Evolutionary conservation across 371 early-diverging fungal species (phyloP).

Genomic region (Saksenaea oblongispora): DNA sequence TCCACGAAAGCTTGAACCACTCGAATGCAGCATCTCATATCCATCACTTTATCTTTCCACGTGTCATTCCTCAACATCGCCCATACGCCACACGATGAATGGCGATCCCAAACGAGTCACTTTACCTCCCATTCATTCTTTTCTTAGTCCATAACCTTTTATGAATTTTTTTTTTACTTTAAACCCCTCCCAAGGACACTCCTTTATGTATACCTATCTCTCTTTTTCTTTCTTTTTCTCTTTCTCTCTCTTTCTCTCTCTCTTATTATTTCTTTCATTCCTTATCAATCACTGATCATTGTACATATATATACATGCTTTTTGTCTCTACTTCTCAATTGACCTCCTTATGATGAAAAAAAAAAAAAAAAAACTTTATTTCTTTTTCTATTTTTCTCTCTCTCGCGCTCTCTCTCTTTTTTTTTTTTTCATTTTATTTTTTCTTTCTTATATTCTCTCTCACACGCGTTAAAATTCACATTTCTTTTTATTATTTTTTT

Average conservation of each 20-base stretch:
- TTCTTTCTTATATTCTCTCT: neutral
- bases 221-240: neutral
- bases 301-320: neutral
- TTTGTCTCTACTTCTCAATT: neutral
- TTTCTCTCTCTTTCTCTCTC: no score
- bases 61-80: constrained; percentile 40
- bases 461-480: neutral
- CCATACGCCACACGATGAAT: constrained; percentile 4
- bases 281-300: neutral
- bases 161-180: constrained; percentile 1
- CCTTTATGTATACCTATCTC: neutral
- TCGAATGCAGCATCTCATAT: constrained; percentile 37
- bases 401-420: neutral
- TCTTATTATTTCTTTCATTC: no score
- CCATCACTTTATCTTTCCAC: constrained; percentile 41
- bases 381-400: neutral
- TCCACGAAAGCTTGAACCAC: neutral
- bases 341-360: neutral
- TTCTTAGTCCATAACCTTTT: constrained; percentile 21
- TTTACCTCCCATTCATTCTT: constrained; percentile 34
- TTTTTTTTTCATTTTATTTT: neutral
- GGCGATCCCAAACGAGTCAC: neutral
- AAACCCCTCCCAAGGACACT: neutral
- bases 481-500: neutral
- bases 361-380: no score